Conservation (phyloP, 2,329 filamentous ascomycete species). For the Penicillium verrucosum region DNA sequence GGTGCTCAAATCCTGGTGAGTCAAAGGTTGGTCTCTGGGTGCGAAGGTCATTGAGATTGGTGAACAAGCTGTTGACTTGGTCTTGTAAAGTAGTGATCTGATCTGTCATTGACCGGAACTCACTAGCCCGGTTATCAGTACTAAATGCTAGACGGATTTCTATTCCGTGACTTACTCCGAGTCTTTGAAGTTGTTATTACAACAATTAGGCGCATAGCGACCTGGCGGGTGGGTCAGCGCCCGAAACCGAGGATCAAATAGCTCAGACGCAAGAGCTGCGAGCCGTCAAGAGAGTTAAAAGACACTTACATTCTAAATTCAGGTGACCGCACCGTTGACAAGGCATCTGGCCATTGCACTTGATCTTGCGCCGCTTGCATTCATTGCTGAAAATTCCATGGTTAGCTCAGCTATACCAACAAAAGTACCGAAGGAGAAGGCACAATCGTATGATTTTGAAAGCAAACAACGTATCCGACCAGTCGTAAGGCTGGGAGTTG, state of each 20-base stretch:
- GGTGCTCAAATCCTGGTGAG: constrained; percentile 33
- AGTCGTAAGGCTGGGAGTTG: neutral
- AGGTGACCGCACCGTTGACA: constrained; percentile 65
- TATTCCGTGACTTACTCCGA: constrained; percentile 57
- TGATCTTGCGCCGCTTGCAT: constrained; percentile 65
- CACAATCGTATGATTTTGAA: constrained; percentile 8
- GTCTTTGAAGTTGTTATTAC: constrained; percentile 79
- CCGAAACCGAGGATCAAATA: neutral
- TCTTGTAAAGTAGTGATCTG: constrained; percentile 75
- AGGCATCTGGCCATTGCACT: constrained; percentile 64
- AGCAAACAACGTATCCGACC: neutral
- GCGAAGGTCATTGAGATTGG: constrained; percentile 67
- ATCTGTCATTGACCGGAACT: constrained; percentile 76
- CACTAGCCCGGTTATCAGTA: constrained; percentile 41
- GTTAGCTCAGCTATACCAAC: constrained; percentile 9
- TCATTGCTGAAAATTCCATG: constrained; percentile 50
- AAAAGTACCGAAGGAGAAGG: neutral
- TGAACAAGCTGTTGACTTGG: constrained; percentile 75
- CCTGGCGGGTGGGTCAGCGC: constrained; percentile 31
- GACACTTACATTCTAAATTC: constrained; percentile 53
- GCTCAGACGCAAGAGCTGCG: neutral
- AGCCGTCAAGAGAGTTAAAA: neutral
- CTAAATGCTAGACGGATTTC: neutral
- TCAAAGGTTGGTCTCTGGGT: constrained; percentile 39
- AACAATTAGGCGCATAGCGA: constrained; percentile 65